Base-by-base conservation (phyloP, 1,284 basidiomycete genomes). In the Cutaneotrichosporon arboriforme region DNA sequence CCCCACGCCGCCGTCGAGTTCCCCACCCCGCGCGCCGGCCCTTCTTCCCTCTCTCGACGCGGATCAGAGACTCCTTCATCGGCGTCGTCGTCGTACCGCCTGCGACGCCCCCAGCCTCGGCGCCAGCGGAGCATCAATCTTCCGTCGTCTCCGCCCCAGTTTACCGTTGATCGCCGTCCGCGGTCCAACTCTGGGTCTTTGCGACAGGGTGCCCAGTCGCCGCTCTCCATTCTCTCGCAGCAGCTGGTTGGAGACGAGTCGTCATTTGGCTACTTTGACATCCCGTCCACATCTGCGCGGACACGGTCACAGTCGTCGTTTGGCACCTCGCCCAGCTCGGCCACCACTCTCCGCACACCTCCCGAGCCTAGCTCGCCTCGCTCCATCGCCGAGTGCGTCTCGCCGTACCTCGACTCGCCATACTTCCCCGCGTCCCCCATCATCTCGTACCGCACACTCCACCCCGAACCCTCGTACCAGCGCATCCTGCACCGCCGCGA, bases 401-500 rank as follows among this genome's bases (percentile, higher is more conserved):
- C 45, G 36, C 45, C 45, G 12, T 46, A 46, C 45, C 34, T 37
- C 35, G 45, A 46, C 21, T 37, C 45, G 5, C 45, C 45, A 3
- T 46, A 26, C 36, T 15, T 17, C 22, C 22, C 45, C 20, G 35
- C 45, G 15, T 46, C 45, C 10, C 35, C 35, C 15, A 35, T 46
- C 22, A 21, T 46, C 35, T 46, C 45, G 35, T 38, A 38, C 36
- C 34, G 45, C 20, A 8, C 31, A 4, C 37, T 21, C 38, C 50
- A 52, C 31, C 4, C 37, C 8, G 43, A 52, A n/a, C 50, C 50
- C 17, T 46, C 37, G n/a, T 45, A 34, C 18, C 35, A 40, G 14
- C 43, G 50, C 36, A 52, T 52, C 31, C 17, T 34, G 4, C 31
- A 46, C 18, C 50, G 50, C 15, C 49, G 49, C 43, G 26, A 20